Percentiles rank a stretch among this genome's conserved stretches.
Conservation (phyloP, 495 filamentous ascomycete species). For the Glonium stellatum region DNA sequence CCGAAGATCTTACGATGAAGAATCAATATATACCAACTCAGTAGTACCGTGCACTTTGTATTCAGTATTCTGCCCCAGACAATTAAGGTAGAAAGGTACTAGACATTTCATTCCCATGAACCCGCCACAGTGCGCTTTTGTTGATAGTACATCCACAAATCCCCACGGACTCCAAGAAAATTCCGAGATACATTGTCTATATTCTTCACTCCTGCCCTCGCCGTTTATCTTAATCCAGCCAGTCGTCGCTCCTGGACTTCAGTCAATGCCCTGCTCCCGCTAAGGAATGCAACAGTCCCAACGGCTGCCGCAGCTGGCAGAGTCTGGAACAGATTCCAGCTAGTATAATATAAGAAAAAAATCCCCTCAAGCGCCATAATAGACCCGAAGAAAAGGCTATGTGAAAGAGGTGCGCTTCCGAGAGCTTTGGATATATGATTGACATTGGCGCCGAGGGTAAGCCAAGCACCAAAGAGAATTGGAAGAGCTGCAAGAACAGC, state of each 20-base stretch:
- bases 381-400: conserved; percentile 74
- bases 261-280: conserved; percentile 82
- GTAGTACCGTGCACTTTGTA: too few species aligned
- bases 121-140: too few species aligned
- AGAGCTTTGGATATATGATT: conserved; percentile 70
- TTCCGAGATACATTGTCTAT: not conserved
- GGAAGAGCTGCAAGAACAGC: conserved; percentile 67
- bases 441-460: conserved; percentile 75
- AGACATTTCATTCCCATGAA: too few species aligned
- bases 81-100: too few species aligned
- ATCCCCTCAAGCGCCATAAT: conserved; percentile 80
- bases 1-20: too few species aligned
- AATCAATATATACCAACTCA: too few species aligned
- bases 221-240: conserved; percentile 63
- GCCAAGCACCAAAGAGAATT: conserved; percentile 66
- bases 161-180: not conserved
- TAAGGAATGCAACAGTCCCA: conserved; percentile 68
- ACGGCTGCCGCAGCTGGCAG: conserved; percentile 65
- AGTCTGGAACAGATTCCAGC: conserved; percentile 87
- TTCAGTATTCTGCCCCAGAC: too few species aligned
- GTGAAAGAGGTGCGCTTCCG: conserved; percentile 63
- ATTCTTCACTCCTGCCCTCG: not conserved
- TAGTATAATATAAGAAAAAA: conserved; percentile 91
- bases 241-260: conserved; percentile 86
- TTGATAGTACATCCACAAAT: not conserved